Evolutionary conservation across 352 stramenopile genomes (phyloP), one percentile per base, ranked within the genome.

Genomic region (Phytophthora meadii): DNA sequence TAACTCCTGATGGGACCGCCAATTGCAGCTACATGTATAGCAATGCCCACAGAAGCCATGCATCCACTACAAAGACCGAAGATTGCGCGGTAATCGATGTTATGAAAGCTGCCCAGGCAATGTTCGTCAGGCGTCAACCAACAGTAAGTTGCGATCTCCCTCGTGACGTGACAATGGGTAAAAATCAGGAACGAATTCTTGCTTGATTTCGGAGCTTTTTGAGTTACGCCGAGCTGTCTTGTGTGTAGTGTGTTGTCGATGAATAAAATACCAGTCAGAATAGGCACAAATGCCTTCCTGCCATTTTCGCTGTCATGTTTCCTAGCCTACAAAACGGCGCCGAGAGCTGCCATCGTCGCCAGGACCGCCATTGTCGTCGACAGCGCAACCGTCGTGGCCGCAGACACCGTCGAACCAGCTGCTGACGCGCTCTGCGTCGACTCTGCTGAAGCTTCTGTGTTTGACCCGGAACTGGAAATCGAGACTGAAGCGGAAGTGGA

Each of bases 191-290:
- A 44, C 32, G 36, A 57, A 50, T 8, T 4, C 34, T 45, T 47
- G 45, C 30, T 39, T 42, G 25, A 50, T 50, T 64, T 30, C 22
- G 2, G 40, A 51, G 44, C 11, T 60, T 49, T 32, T 19, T 14
- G 17, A 9, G 32, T 46, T 61, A 44, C 47, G 49, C 56, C 58
- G 40, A 59, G 15, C 19, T 28, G 45, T 70, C 44, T 56, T 45
- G 25, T 52, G 48, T 70, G 15, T 68, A 12, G 32, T 47, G 24
- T 60, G 51, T 36, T 36, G 30, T 68, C 51, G 40, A 69, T 61
- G 65, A 73, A 73, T 73, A 73, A 72, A 68, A 69, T 73, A 68
- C 54, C 63, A 48, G 22, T 30, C 46, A 46, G 36, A 42, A 22
- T 19, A 10, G 37, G 14, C 37, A 22, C 37, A 6, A 22, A 22